Base-by-base conservation (phyloP, 164 flowering plant species). In the Macadamia integrifolia region DNA sequence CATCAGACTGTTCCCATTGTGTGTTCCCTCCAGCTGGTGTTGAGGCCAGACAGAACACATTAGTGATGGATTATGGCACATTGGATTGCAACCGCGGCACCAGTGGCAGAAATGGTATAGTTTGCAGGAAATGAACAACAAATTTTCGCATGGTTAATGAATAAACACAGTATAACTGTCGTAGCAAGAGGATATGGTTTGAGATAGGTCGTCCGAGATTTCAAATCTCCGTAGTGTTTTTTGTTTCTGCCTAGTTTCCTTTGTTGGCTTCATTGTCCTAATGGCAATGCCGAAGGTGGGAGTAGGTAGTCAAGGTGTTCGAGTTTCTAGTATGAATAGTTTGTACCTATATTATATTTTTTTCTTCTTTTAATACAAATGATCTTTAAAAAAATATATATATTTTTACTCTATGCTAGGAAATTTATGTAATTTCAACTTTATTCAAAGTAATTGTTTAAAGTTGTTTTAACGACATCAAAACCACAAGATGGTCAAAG, bases 1-100 rank as follows among this genome's bases (percentile, higher is more conserved):
- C 87, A 7, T 66, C 86, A 3, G 79, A 86, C 62, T 91, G 95
- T 56, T 18, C 14, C 0, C 55, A 75, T 60, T 91, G 94, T 66
- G 28, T 76, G 10, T 87, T 86, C 71, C 76, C 85, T 48, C 81
- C 80, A 11, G 78, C 55, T 17, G 73, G 72, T 17, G 64, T 50
- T 40, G 14, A n/a, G 40, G 56, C 75, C 6, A 64, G 66, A 10
- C 70, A 62, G n/a, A 79, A 61, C 35, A 0, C 71, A 12, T 6
- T 72, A 61, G 52, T 70, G 50, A 78, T 71, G 75, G 80, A 84
- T n/a, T 74, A 66, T 55, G 79, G 84, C 60, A 66, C 76, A 6
- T 60, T 90, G 18, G 91, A 86, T 57, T 90, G 91, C 73, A 71
- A 76, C 14, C 71, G 81, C 28, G 79, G 83, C 53, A 71, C 71